Base-by-base conservation (phyloP, 2,329 filamentous ascomycete genomes). In the Cladosporium austrohemisphaericum region DNA sequence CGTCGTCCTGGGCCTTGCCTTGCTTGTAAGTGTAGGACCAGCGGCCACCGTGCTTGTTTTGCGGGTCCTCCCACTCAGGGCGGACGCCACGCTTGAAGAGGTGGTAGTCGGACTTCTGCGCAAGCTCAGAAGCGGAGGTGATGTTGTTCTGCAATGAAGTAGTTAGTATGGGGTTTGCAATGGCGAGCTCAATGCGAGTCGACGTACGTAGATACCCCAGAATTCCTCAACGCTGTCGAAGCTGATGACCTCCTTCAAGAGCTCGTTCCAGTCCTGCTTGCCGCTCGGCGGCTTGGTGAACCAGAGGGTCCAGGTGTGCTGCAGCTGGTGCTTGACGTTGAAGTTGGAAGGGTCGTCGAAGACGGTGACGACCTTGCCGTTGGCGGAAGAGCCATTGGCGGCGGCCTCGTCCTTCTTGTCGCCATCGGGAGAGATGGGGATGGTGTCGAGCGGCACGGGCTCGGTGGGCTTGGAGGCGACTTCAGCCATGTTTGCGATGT, bases 181-280 rank as follows among this genome's bases (percentile, higher is more conserved):
- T 41, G 28, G 20, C 31, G 49, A 43, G 49, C 20, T 26, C 10
- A 9, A 11, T 25, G 20, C 40, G 23, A 14, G 31, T 16, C 19
- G 31, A 77, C 91, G 69, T 80, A 98, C 94, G 73, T 97, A 97
- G 68, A 98, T 88, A 52, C 93, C 93, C 93, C 93, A 98, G 74
- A 98, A 98, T 71, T 98, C 94, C 75, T 98, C 93, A 20, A 98
- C 93, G 2, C 91, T 95, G 75, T 95, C 89, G 65, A 98, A 97
- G 50, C 89, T 96, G 65, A 98, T 96, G 62, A 98, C 92, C 71
- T 98, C 90, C 76, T 98, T 98, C 56, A 98, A 76, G 55, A 97
- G 77, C 68, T 98, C 93, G 60, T 94, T 94, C 93, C 94, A 98
- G 79, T 96, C 96, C 72, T 97, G 67, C 62, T 94, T 96, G 75